Conservation (phyloP, 2,329 filamentous ascomycete species). For the Lasiodiplodia gonubiensis region DNA sequence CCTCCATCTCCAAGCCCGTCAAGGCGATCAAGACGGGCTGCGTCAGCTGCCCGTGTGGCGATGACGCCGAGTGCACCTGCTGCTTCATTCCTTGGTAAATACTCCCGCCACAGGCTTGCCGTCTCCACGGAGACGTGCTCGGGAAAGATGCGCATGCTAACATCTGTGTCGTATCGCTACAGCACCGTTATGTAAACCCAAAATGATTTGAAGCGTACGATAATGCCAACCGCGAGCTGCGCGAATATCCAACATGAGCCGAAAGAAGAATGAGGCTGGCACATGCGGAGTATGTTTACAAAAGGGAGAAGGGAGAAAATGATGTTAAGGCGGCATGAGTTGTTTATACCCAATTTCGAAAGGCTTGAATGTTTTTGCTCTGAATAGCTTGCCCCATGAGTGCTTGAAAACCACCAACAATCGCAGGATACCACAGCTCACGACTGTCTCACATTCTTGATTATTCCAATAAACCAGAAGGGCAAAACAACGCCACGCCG, state of each 20-base stretch:
- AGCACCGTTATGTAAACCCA: constrained; percentile 17
- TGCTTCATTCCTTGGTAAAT: constrained; percentile 28
- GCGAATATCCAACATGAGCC: background rate
- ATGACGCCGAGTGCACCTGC: constrained; percentile 28
- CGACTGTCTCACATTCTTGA: no score
- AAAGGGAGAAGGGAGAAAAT: background rate
- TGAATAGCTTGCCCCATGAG: background rate
- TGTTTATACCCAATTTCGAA: constrained; percentile 14
- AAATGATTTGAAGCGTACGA: background rate
- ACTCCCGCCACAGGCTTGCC: constrained; percentile 26
- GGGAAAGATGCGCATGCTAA: background rate
- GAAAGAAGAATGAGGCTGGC: background rate
- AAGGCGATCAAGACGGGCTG: constrained; percentile 29
- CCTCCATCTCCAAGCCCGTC: constrained; percentile 26
- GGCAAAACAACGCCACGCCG: background rate
- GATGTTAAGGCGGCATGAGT: background rate
- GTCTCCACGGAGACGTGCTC: background rate
- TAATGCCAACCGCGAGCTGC: background rate
- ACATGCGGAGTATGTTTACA: background rate
- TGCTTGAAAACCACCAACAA: background rate
- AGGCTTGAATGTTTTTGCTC: background rate
- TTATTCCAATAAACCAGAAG: background rate
- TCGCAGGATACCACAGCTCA: no score
- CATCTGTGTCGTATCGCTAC: no score
- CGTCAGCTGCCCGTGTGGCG: constrained; percentile 28